Percentiles rank a stretch among this genome's conserved stretches.
Evolutionary conservation across 345 rosid genomes (phyloP).

Genomic region (Excoecaria cochinchinensis): DNA sequence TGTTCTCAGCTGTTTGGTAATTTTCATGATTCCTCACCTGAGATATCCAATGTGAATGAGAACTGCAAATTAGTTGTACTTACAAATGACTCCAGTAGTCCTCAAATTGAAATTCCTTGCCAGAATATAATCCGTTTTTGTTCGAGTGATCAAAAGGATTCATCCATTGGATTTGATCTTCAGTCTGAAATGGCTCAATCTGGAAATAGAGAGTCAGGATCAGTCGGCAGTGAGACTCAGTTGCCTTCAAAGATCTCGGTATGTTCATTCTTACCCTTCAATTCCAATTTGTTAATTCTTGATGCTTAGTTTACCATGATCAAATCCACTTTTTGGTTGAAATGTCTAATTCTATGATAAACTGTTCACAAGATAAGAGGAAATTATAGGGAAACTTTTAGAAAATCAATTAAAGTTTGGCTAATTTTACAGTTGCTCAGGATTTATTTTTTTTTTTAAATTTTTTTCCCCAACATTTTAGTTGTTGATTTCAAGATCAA

Average conservation of each 20-base stretch:
- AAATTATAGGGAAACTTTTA: not conserved
- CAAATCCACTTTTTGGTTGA: not conserved
- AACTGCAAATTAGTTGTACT: constrained; percentile 47
- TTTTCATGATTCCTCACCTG: constrained; percentile 27
- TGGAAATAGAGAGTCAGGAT: constrained; percentile 30
- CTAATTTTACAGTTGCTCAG: not conserved
- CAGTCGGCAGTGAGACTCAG: constrained; percentile 24
- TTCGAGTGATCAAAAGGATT: constrained; percentile 32
- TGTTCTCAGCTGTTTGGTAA: constrained; percentile 34
- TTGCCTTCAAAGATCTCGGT: constrained; percentile 38
- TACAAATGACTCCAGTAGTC: constrained; percentile 57
- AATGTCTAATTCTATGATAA: not conserved
- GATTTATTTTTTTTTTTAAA: not conserved
- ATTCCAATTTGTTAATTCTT: not conserved
- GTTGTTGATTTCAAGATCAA: not conserved
- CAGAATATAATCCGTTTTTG: constrained; percentile 43
- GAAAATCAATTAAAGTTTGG: not conserved
- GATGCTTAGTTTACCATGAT: not conserved
- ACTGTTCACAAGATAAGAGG: not conserved
- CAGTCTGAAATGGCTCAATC: constrained; percentile 19
- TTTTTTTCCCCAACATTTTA: not conserved
- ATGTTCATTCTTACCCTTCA: constrained; percentile 17
- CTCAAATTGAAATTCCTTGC: constrained; percentile 53
- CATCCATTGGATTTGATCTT: constrained; percentile 27
- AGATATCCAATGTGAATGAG: constrained; percentile 25